Evolutionary conservation across 352 stramenopile species (phyloP).

Genomic region (Phytophthora pluvialis): DNA sequence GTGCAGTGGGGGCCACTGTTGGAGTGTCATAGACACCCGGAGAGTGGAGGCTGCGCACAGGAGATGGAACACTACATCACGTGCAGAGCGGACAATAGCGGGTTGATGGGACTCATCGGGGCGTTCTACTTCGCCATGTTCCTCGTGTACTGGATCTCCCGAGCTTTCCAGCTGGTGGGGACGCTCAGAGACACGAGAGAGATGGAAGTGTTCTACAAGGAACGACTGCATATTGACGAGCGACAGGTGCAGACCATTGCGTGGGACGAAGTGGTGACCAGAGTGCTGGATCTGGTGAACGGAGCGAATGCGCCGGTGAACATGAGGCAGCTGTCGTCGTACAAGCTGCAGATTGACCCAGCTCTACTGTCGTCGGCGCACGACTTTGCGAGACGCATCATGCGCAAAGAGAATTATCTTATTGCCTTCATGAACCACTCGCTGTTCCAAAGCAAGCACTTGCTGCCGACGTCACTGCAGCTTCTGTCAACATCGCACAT

Average conservation of each 20-base stretch:
- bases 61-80: constrained; percentile 76
- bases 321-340: constrained; percentile 83
- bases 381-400: constrained; percentile 96
- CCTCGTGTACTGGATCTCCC: constrained; percentile 92
- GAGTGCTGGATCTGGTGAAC: constrained; percentile 76
- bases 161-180: constrained; percentile 81
- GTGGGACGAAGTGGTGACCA: constrained; percentile 92
- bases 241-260: constrained; percentile 84
- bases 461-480: constrained; percentile 77
- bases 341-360: constrained; percentile 87
- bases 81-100: constrained; percentile 64
- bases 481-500: constrained; percentile 79
- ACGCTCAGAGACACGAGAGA: constrained; percentile 88
- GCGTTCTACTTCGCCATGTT: constrained; percentile 96
- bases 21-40: constrained; percentile 69
- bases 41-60: constrained; percentile 83
- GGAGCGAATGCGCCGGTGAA: constrained; percentile 81
- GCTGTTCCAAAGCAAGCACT: constrained; percentile 90
- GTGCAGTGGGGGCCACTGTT: constrained; percentile 95
- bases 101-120: constrained; percentile 67
- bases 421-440: constrained; percentile 97
- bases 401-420: constrained; percentile 98
- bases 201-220: constrained; percentile 93
- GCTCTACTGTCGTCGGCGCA: constrained; percentile 77
- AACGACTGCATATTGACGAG: constrained; percentile 90